Evolutionary conservation across 352 stramenopile species (phyloP), one percentile per base, ranked within the genome.

Genomic region (Globisporangium nodosum): DNA sequence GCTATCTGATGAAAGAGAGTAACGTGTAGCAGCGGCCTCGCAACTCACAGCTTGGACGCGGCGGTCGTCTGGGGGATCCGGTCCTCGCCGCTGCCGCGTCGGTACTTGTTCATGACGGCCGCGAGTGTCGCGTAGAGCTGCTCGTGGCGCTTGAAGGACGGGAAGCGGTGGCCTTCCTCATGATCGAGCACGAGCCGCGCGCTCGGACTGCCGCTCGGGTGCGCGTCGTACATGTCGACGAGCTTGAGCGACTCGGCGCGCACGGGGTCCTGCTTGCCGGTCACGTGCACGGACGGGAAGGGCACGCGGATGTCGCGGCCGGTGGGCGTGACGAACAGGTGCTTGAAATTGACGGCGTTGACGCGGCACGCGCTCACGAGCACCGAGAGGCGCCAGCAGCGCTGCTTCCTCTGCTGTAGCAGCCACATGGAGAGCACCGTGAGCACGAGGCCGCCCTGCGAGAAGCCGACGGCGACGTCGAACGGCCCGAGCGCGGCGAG

Each of bases 391-490:
- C 57, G 74, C 71, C 71, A 81, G 46, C 58, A 67, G n/a, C 48
- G 56, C 24, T 27, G 24, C 24, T 27, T 27, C 24, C 24, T 27
- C 24, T 27, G 24, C 24, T 55, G 47, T 37, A 68, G 40, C 42
- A 69, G 72, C 42, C 64, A 61, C 54, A 68, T 68, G 18, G 65
- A 58, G 1, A 76, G 62, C n/a, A 70, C 58, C 5, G 71, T 74
- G 18, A 70, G 48, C 43, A 84, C 49, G 47, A 68, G 54, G 1
- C 63, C 69, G 51, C 71, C 76, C 46, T 86, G 76, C 31, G 73
- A 86, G 52, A 86, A 86, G 15, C 73, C 72, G 16, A 81, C 49
- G 3, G 77, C 65, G 37, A 76, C 66, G 47, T 85, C 75, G 33
- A 77, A 74, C 16, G 75, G 68, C 4, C 70, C 73, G 18, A 70